Base-by-base conservation (phyloP, 2,329 filamentous ascomycete genomes). In the Fusarium falciforme region DNA sequence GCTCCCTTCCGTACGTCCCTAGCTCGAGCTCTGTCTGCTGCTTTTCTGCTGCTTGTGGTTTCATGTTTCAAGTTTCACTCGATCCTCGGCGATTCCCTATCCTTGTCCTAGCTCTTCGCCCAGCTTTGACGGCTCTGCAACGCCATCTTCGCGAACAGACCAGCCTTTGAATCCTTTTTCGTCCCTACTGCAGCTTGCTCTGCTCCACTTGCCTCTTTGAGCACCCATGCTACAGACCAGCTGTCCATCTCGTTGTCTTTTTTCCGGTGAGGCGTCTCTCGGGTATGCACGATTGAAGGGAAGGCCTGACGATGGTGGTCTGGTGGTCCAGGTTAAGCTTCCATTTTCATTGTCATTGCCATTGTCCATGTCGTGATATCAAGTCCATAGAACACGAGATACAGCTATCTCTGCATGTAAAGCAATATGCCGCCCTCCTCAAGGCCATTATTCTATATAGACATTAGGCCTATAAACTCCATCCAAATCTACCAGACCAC, bases 51-150 rank as follows among this genome's bases (percentile, higher is more conserved):
- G 36, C 22, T 27, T 17, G 33, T 75, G 70, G 63, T 60, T 73
- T 75, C 60, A 66, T 75, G 72, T 75, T 75, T 75, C 72, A 75
- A 64, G 72, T 74, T 73, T 70, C 72, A 73, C 31, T 64, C 47
- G 42, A 61, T 33, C 10, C 25, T 58, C 57, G 52, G 55, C 58
- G 49, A 71, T 63, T 64, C 55, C 66, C 71, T 61, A 74, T 69
- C 69, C 69, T 44, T 64, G 63, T 68, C 63, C 38, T 70, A 44
- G 64, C 33, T 58, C 25, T 27, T 33, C 4, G 54, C 47, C 65
- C 27, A 67, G 63, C 60, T 57, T 71, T 64, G 62, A 72, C 65
- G 31, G 36, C 61, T 62, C 22, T 60, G 29, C 64, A 64, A 55
- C 67, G 54, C 66, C 69, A 17, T 60, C 36, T 52, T 63, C 29